Conservation (phyloP, 2,329 filamentous ascomycete genomes). For the Xylariaceae sp. region DNA sequence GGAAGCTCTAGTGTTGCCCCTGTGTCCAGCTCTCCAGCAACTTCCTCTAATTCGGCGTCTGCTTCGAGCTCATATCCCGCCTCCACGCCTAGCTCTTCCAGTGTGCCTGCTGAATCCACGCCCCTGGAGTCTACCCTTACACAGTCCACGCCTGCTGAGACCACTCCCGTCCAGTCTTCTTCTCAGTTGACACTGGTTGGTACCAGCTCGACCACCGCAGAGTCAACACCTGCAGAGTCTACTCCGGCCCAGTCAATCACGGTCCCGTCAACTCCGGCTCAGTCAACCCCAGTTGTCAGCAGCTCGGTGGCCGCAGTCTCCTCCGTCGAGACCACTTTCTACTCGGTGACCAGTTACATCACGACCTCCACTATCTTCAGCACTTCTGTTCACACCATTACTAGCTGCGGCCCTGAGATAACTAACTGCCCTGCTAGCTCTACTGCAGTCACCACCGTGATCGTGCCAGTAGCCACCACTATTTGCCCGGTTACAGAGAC, state of each 20-base stretch:
- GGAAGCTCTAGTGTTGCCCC: slow-evolving; percentile 11
- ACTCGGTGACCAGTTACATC: slow-evolving; percentile 36
- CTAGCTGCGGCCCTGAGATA: slow-evolving; percentile 46
- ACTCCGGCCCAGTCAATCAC: slow-evolving; percentile 16
- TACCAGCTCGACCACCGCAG: not conserved
- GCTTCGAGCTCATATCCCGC: slow-evolving; percentile 14
- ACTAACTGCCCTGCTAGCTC: slow-evolving; percentile 44
- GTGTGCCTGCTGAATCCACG: slow-evolving; percentile 14
- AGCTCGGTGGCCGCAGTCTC: slow-evolving; percentile 23
- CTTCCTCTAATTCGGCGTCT: slow-evolving; percentile 2
- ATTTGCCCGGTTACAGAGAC: slow-evolving; percentile 58
- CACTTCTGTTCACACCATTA: slow-evolving; percentile 46
- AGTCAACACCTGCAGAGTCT: slow-evolving; percentile 20
- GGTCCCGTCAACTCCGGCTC: slow-evolving; percentile 13
- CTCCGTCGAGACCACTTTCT: slow-evolving; percentile 14
- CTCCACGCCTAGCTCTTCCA: slow-evolving; percentile 15
- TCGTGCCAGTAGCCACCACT: slow-evolving; percentile 54
- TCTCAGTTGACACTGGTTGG: slow-evolving; percentile 13
- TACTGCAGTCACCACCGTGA: slow-evolving; percentile 47
- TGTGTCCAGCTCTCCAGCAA: slow-evolving; percentile 5
- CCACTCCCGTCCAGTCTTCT: slow-evolving; percentile 3
- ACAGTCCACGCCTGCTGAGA: slow-evolving; percentile 10
- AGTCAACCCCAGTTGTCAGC: slow-evolving; percentile 10
- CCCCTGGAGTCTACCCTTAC: slow-evolving; percentile 11
- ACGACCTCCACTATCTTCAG: slow-evolving; percentile 48